These are phyloP conservation scores for Lathyrus aphaca DNA, from an alignment of 306 rosid genomes.

Conservation along the genomic window DNA sequence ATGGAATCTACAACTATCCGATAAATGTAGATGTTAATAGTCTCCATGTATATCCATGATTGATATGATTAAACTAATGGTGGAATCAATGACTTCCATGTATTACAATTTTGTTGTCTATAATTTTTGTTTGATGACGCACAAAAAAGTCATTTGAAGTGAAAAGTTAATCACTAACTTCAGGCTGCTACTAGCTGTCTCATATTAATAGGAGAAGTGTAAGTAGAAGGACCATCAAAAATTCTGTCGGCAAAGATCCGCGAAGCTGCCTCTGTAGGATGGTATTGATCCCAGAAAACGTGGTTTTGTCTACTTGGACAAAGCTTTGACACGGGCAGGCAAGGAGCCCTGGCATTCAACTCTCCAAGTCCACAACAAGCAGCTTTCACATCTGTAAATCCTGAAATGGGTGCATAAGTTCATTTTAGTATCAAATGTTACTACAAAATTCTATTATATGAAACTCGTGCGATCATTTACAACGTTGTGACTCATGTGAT, in stretches of 20 bases:
- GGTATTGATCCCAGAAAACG: conserved; percentile 71
- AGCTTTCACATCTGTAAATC: conserved; percentile 65
- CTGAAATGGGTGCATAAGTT: conserved; percentile 41
- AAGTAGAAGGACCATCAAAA: conserved; percentile 53
- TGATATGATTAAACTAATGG: conserved; percentile 2
- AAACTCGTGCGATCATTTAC: background rate
- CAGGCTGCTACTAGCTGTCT: conserved; percentile 57
- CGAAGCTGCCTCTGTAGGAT: conserved; percentile 65
- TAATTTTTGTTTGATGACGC: background rate
- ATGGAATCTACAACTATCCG: background rate
- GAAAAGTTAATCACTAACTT: background rate
- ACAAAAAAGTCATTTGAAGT: background rate
- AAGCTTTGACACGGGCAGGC: conserved; percentile 55
- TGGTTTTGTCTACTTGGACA: conserved; percentile 66
- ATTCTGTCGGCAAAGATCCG: conserved; percentile 46
- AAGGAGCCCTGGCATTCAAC: conserved; percentile 52
- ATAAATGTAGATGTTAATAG: conserved; percentile 9
- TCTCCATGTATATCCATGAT: background rate
- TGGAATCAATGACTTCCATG: conserved; percentile 17
- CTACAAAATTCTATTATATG: background rate
- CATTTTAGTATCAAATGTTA: conserved; percentile 34
- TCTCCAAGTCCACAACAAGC: conserved; percentile 79
- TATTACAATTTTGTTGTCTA: background rate
- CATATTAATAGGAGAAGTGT: conserved; percentile 60
- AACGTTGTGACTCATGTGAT: background rate